Base-by-base conservation (phyloP, 2,329 filamentous ascomycete genomes). In the Talaromyces piceae region DNA sequence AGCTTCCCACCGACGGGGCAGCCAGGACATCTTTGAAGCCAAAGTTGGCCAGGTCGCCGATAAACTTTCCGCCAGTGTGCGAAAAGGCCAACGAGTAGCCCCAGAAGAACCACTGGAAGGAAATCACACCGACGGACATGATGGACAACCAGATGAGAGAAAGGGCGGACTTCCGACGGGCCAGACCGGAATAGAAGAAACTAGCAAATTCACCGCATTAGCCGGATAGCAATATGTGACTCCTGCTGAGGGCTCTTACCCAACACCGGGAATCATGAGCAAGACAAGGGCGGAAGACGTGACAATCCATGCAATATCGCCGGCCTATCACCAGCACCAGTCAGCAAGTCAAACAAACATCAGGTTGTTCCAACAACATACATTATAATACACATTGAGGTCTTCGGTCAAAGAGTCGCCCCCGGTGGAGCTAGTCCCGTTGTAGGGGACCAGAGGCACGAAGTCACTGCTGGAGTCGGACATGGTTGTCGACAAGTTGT, bases 91-190 rank as follows among this genome's bases (percentile, higher is more conserved):
- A 72, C 4, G 86, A 90, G 67, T 88, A 95, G 45, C 89, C 89
- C 89, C 89, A 95, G 76, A 95, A 91, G 76, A 94, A 95, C 89
- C 90, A 95, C 66, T 95, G 88, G 72, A 95, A 94, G 46, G 83
- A 84, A 54, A 90, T 82, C 57, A 94, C 82, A 9, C 82, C 87
- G 3, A 86, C 81, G 13, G 87, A 84, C 74, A 95, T 85, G 73
- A 95, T 80, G 12, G 87, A 87, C 3, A 95, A 78, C 79, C 88
- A 91, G 68, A 95, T 86, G 55, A 95, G 78, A 16, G 88, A 88
- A 50, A 95, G 77, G 3, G 90, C 90, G 0, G 88, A 94, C 75
- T 95, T 95, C 68, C 90, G 83, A 51, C 89, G 84, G 13, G 90
- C 88, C 13, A 95, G 84, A 57, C 89, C 90, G 41, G 87, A 91